Evolutionary conservation across 495 filamentous ascomycete genomes (phyloP).

Genomic region (Oidiodendron maius): DNA sequence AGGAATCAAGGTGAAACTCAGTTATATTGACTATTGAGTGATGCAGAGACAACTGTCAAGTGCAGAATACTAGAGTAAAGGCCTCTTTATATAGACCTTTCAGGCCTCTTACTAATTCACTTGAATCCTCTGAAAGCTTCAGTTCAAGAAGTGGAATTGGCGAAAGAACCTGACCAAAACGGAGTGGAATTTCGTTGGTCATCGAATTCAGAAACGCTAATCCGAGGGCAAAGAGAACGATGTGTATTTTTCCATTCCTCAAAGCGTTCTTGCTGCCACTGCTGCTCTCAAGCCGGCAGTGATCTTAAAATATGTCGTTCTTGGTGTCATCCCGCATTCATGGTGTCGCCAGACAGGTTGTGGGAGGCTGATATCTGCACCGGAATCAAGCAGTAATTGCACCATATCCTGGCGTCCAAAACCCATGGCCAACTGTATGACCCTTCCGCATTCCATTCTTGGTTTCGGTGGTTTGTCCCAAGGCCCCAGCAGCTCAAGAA

Average conservation of each 20-base stretch:
- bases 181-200: background rate
- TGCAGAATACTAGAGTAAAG: too few species aligned
- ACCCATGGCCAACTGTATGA: constrained; percentile 36
- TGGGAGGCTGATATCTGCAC: constrained; percentile 10
- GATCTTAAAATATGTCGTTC: background rate
- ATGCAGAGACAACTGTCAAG: too few species aligned
- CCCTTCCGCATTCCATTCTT: constrained; percentile 19
- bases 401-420: constrained; percentile 32
- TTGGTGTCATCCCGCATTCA: background rate
- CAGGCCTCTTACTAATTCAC: too few species aligned
- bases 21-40: too few species aligned
- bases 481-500: too few species aligned
- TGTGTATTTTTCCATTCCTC: too few species aligned
- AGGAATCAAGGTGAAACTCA: too few species aligned
- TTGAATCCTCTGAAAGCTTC: too few species aligned
- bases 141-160: constrained; percentile 18
- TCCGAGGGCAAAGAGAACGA: background rate
- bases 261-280: too few species aligned
- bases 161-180: background rate
- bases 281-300: background rate
- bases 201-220: too few species aligned
- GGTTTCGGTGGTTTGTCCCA: background rate
- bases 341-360: background rate
- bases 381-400: constrained; percentile 32
- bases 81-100: too few species aligned